These are phyloP conservation scores for Myriosclerotinia curreyana DNA, from an alignment of 2,329 filamentous ascomycete genomes.

Conservation along the genomic window DNA sequence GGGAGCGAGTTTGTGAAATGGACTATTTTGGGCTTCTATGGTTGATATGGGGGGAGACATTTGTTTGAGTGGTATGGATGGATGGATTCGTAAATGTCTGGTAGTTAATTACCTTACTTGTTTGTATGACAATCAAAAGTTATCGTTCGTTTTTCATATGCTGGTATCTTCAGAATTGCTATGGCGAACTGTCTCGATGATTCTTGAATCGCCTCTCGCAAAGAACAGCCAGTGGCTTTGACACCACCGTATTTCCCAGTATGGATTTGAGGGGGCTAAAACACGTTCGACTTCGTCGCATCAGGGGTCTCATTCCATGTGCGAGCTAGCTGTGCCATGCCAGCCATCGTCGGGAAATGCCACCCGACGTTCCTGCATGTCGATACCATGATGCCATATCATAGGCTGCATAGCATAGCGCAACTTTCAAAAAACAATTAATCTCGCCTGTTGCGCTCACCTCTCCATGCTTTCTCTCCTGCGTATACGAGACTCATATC, in stretches of 20 bases:
- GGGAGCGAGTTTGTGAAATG: not conserved
- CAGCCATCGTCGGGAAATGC: not conserved
- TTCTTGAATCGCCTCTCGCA: not conserved
- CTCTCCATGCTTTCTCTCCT: too few relatives aligned
- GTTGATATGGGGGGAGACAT: not conserved
- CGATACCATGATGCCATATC: too few relatives aligned
- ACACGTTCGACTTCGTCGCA: not conserved
- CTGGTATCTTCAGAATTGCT: not conserved
- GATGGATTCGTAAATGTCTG: not conserved
- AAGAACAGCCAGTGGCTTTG: not conserved
- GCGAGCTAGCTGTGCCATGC: not conserved
- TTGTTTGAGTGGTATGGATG: not conserved
- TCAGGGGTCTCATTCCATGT: not conserved
- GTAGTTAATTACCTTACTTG: conserved; percentile 2
- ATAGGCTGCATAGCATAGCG: too few relatives aligned
- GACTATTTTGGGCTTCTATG: not conserved
- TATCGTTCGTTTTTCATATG: not conserved
- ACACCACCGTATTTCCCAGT: not conserved
- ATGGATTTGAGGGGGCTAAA: not conserved
- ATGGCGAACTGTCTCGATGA: too few relatives aligned
- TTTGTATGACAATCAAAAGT: conserved; percentile 13
- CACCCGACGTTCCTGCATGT: not conserved
- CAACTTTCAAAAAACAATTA: too few relatives aligned
- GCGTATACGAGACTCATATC: too few relatives aligned
- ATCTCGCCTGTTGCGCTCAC: too few relatives aligned